These are phyloP conservation scores for Populus euphratica DNA, from an alignment of 345 rosid species.

Conservation along the genomic window DNA sequence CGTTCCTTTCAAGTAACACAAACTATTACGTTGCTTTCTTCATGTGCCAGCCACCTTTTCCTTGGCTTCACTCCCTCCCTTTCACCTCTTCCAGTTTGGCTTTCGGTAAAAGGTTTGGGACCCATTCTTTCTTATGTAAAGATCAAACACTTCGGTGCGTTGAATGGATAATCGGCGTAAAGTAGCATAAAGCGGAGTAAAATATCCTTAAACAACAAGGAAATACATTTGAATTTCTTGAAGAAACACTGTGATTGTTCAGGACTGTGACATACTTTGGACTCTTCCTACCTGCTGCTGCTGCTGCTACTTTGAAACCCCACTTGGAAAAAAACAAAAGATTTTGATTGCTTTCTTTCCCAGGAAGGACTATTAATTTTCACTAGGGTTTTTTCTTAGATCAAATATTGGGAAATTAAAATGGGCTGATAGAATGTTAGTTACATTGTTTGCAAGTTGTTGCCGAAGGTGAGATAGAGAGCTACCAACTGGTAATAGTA, in stretches of 20 bases:
- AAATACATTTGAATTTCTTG: not conserved
- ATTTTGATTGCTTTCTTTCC: not conserved
- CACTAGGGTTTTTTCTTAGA: not conserved
- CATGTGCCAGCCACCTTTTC: not conserved
- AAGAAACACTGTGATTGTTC: not conserved
- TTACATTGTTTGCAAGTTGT: too few species aligned
- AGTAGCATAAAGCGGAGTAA: not conserved
- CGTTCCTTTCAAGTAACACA: constrained; percentile 11
- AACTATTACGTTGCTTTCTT: constrained; percentile 2
- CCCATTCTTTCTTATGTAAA: not conserved
- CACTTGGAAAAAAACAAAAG: not conserved
- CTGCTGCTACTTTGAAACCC: not conserved
- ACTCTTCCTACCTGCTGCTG: not conserved
- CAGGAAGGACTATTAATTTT: not conserved
- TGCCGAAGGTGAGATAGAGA: not conserved
- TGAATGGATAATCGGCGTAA: not conserved
- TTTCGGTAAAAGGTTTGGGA: not conserved
- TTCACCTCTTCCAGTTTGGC: not conserved
- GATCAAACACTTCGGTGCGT: not conserved
- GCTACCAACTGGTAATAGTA: not conserved
- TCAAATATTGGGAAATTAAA: not conserved
- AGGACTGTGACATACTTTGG: not conserved
- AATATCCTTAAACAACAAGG: not conserved
- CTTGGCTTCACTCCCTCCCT: not conserved
- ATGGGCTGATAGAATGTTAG: not conserved